A percentile compares a stretch with the other conserved stretches of the same genome.
phyloP scores from a whole-genome alignment of 805 yeast genomes.

The Debaryomyces tyrocola region DNA sequence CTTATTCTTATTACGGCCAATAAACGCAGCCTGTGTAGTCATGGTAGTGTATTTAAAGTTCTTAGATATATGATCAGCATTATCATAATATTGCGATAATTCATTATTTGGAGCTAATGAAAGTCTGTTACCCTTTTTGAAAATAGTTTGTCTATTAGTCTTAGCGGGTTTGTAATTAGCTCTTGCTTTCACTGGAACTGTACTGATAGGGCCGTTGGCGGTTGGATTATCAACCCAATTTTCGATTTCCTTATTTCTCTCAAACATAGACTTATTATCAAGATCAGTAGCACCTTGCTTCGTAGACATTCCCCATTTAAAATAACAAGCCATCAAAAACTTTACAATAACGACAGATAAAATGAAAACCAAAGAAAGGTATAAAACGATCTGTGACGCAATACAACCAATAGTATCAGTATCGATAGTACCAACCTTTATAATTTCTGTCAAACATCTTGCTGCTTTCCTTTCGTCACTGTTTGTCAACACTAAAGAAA shows the following conservation, averaged over 20 bases:
- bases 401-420: conserved; percentile 91
- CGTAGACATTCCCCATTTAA: conserved; percentile 73
- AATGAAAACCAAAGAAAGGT: conserved; percentile 80
- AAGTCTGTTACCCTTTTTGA: conserved; percentile 31
- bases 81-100: conserved; percentile 35
- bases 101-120: conserved; percentile 40
- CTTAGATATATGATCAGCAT: conserved; percentile 33
- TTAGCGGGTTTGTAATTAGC: conserved; percentile 44
- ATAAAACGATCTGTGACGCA: conserved; percentile 81
- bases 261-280: conserved; percentile 58
- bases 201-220: conserved; percentile 49
- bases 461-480: conserved; percentile 71
- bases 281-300: conserved; percentile 76
- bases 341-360: conserved; percentile 75
- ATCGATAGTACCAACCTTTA: conserved; percentile 87
- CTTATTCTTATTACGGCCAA: conserved; percentile 19
- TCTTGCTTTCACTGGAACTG: conserved; percentile 52
- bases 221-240: conserved; percentile 76
- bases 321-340: conserved; percentile 84
- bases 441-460: conserved; percentile 78
- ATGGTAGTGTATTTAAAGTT: conserved; percentile 57
- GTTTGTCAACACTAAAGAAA: conserved; percentile 69
- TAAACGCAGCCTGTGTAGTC: conserved; percentile 58
- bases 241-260: conserved; percentile 69
- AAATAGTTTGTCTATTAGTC: conserved; percentile 42